phyloP scores from a whole-genome alignment of 2,329 filamentous ascomycete species.

The Penicillium sp. region DNA sequence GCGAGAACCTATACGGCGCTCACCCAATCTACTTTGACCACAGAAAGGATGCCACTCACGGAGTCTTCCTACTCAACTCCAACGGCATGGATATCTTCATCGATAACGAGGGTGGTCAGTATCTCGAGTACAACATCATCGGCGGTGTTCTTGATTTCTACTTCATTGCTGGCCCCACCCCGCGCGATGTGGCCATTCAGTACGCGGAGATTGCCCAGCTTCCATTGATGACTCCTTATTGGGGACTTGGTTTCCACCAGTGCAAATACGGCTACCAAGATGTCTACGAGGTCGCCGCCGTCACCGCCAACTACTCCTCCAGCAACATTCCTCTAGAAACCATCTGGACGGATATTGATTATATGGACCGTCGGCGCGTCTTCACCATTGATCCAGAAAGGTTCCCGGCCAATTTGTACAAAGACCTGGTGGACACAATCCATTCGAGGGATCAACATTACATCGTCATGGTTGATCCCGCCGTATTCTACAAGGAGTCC shows the following conservation, averaged over 20 bases:
- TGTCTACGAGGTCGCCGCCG: conserved; percentile 34
- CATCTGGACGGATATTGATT: conserved; percentile 39
- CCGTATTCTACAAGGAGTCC: conserved; percentile 26
- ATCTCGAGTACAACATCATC: conserved; percentile 63
- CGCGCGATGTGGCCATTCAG: conserved; percentile 46
- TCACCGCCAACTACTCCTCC: conserved; percentile 34
- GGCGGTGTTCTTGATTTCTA: conserved; percentile 63
- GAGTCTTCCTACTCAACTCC: conserved; percentile 57
- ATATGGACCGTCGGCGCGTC: conserved; percentile 31
- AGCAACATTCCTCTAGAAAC: conserved; percentile 36
- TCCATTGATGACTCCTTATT: conserved; percentile 52
- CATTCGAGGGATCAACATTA: conserved; percentile 60
- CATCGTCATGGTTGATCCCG: conserved; percentile 64
- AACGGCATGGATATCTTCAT: conserved; percentile 64
- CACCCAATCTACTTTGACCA: conserved; percentile 63
- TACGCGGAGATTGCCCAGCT: conserved; percentile 43
- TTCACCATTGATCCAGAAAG: conserved; percentile 33
- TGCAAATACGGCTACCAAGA: conserved; percentile 56
- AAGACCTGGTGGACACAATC: conserved; percentile 56
- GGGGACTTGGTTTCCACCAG: conserved; percentile 50
- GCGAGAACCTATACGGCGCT: conserved; percentile 56
- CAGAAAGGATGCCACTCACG: conserved; percentile 48
- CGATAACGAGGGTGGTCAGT: conserved; percentile 49
- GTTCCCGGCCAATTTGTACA: conserved; percentile 27
- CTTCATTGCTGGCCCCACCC: conserved; percentile 48